Evolutionary conservation across 495 filamentous ascomycete genomes (phyloP), one percentile per base, ranked within the genome.

Genomic region (Neurospora africana): DNA sequence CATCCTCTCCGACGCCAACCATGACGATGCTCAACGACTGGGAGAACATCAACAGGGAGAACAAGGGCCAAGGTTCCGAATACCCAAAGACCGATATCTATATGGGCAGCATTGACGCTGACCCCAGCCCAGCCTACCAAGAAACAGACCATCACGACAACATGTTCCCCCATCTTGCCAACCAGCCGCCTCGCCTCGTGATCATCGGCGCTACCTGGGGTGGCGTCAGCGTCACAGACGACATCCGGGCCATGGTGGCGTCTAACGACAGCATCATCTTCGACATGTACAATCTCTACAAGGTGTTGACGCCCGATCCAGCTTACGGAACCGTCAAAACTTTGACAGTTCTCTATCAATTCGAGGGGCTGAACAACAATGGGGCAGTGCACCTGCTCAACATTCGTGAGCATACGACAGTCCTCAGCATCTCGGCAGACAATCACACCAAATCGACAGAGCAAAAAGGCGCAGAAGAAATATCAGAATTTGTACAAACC

Each of bases 151-250:
- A 58, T 68, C 21, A 69, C 69, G 17, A 36, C 37, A 61, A 33
- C 23, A 30, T 61, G 53, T 30, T 61, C 30, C 44, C 58, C 8
- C 58, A 43, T 38, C 27, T 15, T 10, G n/a, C 69, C 23, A 30
- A 21, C 61, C 30, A 68, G 70, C 73, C 69, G 23, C 58, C 75
- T 6, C 75, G 69, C 3, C 73, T 79, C 23, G 43, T 75, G 2
- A 72, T 79, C 68, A 70, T 76, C 41, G 76, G 69, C 68, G 77
- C 77, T 4, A 75, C 77, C 41, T 79, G 73, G 74, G 77, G 77
- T 44, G 77, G 77, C 76, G 70, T 79, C 15, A 76, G 36, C 11
- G 74, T 76, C 5, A 79, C 76, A 11, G 40, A 70, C 21, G 73
- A 75, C 15, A 37, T 75, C 30, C 58, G 53, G 17, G 44, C 71